A percentile compares a stretch with the other conserved stretches of the same genome.
phyloP scores from a whole-genome alignment of 768 basidiomycete genomes.

The Termitomyces sp. region DNA sequence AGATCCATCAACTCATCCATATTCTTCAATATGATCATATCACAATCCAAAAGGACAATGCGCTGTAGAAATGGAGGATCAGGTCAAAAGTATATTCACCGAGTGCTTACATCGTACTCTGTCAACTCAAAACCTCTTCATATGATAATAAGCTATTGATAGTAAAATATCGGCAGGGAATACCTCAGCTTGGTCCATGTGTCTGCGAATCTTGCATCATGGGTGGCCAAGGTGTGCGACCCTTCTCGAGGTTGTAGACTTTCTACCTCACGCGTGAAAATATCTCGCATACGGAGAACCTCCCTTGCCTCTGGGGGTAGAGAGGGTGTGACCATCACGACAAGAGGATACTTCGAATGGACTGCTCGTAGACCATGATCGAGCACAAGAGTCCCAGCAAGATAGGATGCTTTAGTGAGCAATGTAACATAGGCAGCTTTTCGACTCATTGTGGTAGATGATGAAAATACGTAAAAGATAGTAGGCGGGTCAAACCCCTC shows the following conservation, averaged over 20 bases:
- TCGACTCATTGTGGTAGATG: constrained; percentile 27
- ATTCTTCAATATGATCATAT: constrained; percentile 81
- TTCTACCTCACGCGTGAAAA: constrained; percentile 59
- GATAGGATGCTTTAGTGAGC: constrained; percentile 70
- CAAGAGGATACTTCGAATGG: constrained; percentile 67
- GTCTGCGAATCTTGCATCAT: constrained; percentile 59
- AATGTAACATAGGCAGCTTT: constrained; percentile 73
- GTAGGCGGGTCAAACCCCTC: not conserved
- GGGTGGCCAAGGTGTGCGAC: constrained; percentile 36
- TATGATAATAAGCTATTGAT: not conserved
- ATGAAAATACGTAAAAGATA: not conserved
- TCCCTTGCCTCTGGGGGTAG: constrained; percentile 50
- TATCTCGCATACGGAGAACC: constrained; percentile 51
- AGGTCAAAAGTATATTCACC: not conserved
- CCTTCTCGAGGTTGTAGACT: constrained; percentile 51
- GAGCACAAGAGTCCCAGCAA: constrained; percentile 63
- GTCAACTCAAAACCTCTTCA: constrained; percentile 60
- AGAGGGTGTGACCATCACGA: constrained; percentile 71
- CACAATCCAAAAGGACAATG: constrained; percentile 79
- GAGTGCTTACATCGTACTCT: constrained; percentile 60
- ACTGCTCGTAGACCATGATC: constrained; percentile 52
- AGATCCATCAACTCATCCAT: constrained; percentile 78
- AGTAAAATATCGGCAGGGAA: constrained; percentile 1
- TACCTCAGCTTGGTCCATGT: constrained; percentile 72
- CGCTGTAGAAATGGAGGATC: constrained; percentile 42